A percentile compares a stretch with the other conserved stretches of the same genome.
These are phyloP conservation scores for Vanrija sp. DNA, from an alignment of 1,284 basidiomycete genomes.

Conservation along the genomic window DNA sequence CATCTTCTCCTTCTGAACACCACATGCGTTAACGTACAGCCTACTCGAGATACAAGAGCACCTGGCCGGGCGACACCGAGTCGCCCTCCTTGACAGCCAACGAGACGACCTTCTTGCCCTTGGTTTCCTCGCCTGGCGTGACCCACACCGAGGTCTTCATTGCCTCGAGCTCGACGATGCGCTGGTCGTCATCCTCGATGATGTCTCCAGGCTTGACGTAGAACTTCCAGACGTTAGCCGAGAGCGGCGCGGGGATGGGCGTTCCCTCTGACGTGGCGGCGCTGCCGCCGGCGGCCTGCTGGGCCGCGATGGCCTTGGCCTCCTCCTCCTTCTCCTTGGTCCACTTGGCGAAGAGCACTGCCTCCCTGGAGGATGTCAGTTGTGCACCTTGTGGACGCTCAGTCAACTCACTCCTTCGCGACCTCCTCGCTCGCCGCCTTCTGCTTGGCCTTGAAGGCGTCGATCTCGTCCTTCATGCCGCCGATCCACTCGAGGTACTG, in stretches of 20 bases:
- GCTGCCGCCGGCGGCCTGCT: background rate
- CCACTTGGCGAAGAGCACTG: constrained; percentile 18
- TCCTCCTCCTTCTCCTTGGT: constrained; percentile 17
- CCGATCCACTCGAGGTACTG: background rate
- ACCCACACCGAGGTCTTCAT: constrained; percentile 58
- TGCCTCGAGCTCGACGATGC: constrained; percentile 60
- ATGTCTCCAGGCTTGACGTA: constrained; percentile 52
- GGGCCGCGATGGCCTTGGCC: background rate
- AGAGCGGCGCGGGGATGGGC: constrained; percentile 52
- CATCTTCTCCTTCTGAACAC: background rate
- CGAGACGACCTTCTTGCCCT: constrained; percentile 26
- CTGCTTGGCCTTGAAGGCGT: constrained; percentile 6
- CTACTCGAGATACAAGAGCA: constrained; percentile 15
- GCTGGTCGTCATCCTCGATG: constrained; percentile 53
- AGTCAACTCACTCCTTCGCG: constrained; percentile 35
- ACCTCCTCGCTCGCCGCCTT: constrained; percentile 52
- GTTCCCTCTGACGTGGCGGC: background rate
- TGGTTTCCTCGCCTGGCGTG: constrained; percentile 31
- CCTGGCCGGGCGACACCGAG: constrained; percentile 9
- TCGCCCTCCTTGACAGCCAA: constrained; percentile 28
- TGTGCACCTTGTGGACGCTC: constrained; percentile 17
- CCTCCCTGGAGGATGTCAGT: constrained; percentile 19
- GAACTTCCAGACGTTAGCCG: constrained; percentile 61
- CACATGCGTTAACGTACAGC: background rate
- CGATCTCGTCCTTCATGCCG: constrained; percentile 6